These are phyloP conservation scores for Arthrobotrys musiformis DNA, from an alignment of 2,329 filamentous ascomycete species.

Conservation along the genomic window DNA sequence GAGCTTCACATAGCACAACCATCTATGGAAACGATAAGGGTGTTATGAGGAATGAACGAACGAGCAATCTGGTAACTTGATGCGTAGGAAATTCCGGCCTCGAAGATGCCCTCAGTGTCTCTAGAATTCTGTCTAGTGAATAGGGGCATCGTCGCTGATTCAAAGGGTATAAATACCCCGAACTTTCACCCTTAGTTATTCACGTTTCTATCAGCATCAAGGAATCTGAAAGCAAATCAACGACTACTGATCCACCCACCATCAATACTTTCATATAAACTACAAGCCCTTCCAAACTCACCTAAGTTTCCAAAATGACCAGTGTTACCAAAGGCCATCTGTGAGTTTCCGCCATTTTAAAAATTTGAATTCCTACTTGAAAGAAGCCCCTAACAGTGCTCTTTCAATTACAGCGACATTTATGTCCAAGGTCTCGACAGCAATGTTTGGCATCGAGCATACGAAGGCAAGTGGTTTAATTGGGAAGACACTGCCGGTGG, in stretches of 20 bases:
- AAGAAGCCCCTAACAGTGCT: background rate
- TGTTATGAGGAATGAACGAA: background rate
- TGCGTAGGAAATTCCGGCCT: background rate
- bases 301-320: background rate
- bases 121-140: too few relatives aligned
- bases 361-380: too few relatives aligned
- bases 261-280: too few relatives aligned
- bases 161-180: background rate
- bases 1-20: too few relatives aligned
- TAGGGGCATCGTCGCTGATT: too few relatives aligned
- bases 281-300: background rate
- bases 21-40: background rate
- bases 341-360: background rate
- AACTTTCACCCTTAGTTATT: background rate
- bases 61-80: background rate
- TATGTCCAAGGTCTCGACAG: constrained; percentile 16
- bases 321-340: background rate
- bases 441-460: background rate
- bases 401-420: background rate
- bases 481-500: background rate
- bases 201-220: background rate
- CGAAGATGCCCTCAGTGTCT: too few relatives aligned
- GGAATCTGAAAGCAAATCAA: background rate
- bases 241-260: background rate
- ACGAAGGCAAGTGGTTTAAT: background rate